Percentiles rank a stretch among this genome's conserved stretches.
Evolutionary conservation across 129 eudicot genomes (phyloP).

Genomic region (Cynara cardunculus): DNA sequence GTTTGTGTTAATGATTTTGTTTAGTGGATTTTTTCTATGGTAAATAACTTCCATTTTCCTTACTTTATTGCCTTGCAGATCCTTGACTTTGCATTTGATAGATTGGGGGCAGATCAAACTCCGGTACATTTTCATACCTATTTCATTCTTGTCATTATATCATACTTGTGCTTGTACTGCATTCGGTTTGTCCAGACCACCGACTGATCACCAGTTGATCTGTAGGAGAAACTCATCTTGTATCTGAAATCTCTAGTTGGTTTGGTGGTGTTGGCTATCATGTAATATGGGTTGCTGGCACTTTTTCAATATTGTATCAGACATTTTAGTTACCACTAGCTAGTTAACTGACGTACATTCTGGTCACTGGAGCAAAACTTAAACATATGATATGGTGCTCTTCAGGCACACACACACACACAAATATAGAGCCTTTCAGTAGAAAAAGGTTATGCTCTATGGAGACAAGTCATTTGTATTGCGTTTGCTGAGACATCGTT

Average conservation of each 20-base stretch:
- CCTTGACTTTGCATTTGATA: constrained; percentile 95
- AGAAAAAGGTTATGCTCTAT: not conserved
- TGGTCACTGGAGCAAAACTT: not conserved
- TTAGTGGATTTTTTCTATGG: not conserved
- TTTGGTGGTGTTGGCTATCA: no score
- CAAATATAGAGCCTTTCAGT: not conserved
- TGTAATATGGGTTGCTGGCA: not conserved
- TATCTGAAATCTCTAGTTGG: not conserved
- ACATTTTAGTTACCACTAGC: not conserved
- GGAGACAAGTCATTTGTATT: not conserved
- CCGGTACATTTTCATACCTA: constrained; percentile 49
- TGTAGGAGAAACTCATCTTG: not conserved
- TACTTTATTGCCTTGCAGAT: constrained; percentile 46
- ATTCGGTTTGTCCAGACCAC: not conserved
- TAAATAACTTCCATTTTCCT: not conserved
- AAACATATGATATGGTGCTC: not conserved
- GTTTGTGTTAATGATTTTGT: constrained; percentile 6
- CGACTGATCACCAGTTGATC: not conserved
- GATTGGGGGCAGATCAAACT: constrained; percentile 81
- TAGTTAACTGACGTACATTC: not conserved
- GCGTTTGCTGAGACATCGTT: constrained; percentile 13
- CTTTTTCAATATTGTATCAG: no score
- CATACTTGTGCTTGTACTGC: not conserved
- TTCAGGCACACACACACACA: not conserved
- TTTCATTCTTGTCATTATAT: not conserved